These are phyloP conservation scores for Coelastrella sp. DNA, from an alignment of 139 green algal species.

Conservation along the genomic window DNA sequence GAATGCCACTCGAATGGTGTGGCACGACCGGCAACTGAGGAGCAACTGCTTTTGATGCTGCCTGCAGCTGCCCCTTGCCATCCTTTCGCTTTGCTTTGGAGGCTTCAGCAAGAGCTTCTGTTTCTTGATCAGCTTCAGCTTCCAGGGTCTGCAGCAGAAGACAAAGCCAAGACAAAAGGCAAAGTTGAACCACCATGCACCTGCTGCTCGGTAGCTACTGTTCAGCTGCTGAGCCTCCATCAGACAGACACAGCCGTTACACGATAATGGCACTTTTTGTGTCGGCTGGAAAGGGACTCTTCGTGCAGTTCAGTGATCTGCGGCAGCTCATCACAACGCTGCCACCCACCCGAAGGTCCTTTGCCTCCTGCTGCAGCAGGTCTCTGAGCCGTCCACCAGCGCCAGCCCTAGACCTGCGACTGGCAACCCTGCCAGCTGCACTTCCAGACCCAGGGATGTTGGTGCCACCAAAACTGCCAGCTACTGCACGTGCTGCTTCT, in stretches of 20 bases:
- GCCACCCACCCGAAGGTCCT: conserved; percentile 21
- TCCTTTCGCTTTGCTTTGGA: conserved; percentile 29
- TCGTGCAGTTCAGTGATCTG: neutral
- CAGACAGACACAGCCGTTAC: too few species aligned
- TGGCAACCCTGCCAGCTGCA: neutral
- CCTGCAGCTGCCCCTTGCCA: neutral
- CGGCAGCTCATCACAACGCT: neutral
- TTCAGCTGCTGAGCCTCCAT: too few species aligned
- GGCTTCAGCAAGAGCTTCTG: conserved; percentile 23
- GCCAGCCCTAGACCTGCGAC: neutral
- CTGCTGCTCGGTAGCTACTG: too few species aligned
- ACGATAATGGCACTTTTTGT: too few species aligned
- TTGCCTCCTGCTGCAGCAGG: conserved; percentile 39
- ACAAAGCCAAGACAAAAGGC: too few species aligned
- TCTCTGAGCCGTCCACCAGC: conserved; percentile 23
- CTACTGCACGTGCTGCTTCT: neutral
- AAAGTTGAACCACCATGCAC: too few species aligned
- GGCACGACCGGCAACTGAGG: neutral
- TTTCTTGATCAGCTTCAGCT: conserved; percentile 29
- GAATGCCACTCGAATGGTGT: neutral
- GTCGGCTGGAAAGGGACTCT: too few species aligned
- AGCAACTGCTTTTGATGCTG: neutral
- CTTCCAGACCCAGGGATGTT: neutral
- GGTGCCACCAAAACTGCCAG: neutral
- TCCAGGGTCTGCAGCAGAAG: conserved; percentile 32